Base-by-base conservation (phyloP, 495 filamentous ascomycete species). In the Chaetomidium leptoderma region DNA sequence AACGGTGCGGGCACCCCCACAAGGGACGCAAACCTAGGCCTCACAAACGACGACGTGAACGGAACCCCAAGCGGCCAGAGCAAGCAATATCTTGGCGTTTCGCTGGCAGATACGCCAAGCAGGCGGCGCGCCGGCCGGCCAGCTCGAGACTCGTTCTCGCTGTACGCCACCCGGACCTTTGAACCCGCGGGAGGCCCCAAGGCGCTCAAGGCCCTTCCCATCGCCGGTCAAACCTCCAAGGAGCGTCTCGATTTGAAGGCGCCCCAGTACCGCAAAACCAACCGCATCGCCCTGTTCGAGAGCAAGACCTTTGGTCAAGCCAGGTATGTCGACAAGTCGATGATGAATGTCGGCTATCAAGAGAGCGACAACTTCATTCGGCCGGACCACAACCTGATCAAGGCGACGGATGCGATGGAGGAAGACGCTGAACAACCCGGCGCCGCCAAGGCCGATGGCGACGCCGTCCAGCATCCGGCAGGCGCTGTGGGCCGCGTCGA, bases 281-380 rank as follows among this genome's bases (percentile, higher is more conserved):
- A 81, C 63, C 78, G 78, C 33, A 74, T 83, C 42, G 63, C 74
- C 23, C 72, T 80, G 21, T 82, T 82, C 47, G 80, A 83, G 64
- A 80, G 77, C 58, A 82, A 81, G 61, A 72, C 70, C 3, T 76
- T 79, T 57, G 79, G 78, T 11, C 76, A 80, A 45, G 78, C 79
- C 11, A 70, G 78, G 61, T 82, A 81, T 63, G 90, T 97, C 46
- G 91, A 96, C 69, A 89, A 89, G 57, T 86, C 89, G 2, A 93
- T 98, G 91, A 88, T 90, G 57, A 91, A 86, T 63, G 85, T 96
- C 23, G 93, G 93, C 35, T 98, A 96, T 64, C 95, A 97, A 67
- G 89, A 95, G 73, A 95, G 85, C 61, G 92, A 97, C 66, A 78
- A 91, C 42, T 96, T 89, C 64, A 78, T 88, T 27, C 84, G 88